phyloP scores from a whole-genome alignment of 2,329 filamentous ascomycete species.

The Akanthomyces lecanii region DNA sequence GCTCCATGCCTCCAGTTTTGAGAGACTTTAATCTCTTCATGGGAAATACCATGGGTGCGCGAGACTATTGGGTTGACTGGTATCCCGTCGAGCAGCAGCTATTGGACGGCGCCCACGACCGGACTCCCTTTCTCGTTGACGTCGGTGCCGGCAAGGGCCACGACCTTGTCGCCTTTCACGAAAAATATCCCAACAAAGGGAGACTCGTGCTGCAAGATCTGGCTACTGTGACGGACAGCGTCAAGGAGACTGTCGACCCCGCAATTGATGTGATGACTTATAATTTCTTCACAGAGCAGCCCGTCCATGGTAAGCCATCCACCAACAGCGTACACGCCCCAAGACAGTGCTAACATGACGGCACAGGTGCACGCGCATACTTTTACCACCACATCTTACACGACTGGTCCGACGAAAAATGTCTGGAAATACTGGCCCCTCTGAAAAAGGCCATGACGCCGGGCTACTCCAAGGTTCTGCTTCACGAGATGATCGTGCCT shows the following conservation, averaged over 20 bases:
- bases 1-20: not conserved
- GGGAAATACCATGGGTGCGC: slow-evolving; percentile 1
- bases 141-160: slow-evolving; percentile 29
- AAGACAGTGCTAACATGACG: not conserved
- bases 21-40: slow-evolving; percentile 2
- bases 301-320: slow-evolving; percentile 19
- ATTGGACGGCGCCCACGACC: slow-evolving; percentile 21
- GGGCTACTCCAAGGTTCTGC: slow-evolving; percentile 29
- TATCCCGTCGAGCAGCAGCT: slow-evolving; percentile 26
- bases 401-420: slow-evolving; percentile 25
- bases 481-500: slow-evolving; percentile 28
- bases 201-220: slow-evolving; percentile 28
- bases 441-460: slow-evolving; percentile 21
- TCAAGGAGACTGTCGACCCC: slow-evolving; percentile 20
- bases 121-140: slow-evolving; percentile 27
- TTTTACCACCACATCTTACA: slow-evolving; percentile 26
- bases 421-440: slow-evolving; percentile 20
- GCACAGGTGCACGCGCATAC: slow-evolving; percentile 26
- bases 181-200: slow-evolving; percentile 23
- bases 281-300: slow-evolving; percentile 33
- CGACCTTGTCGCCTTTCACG: slow-evolving; percentile 25
- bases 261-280: slow-evolving; percentile 28
- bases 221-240: slow-evolving; percentile 21
- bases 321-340: no score
- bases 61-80: slow-evolving; percentile 13